phyloP scores from a whole-genome alignment of 768 basidiomycete genomes.

The Auricularia sp. region DNA sequence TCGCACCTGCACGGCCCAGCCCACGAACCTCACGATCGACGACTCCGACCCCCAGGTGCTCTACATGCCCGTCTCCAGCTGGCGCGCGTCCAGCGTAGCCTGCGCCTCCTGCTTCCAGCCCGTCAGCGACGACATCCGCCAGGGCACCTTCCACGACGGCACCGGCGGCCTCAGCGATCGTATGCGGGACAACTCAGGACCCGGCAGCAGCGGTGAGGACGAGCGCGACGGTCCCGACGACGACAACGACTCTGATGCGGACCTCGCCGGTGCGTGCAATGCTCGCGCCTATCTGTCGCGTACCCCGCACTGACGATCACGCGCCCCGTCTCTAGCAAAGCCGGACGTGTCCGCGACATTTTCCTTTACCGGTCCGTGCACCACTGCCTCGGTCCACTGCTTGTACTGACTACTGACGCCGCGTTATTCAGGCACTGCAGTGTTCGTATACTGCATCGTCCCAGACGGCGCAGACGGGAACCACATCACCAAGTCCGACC shows the following conservation, averaged over 20 bases:
- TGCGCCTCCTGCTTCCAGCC: not conserved
- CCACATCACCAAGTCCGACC: slow-evolving; percentile 22
- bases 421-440: not conserved
- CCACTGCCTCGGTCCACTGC: not conserved
- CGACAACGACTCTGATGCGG: not conserved
- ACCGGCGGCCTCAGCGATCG: not conserved
- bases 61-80: not conserved
- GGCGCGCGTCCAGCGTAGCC: not conserved
- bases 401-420: not conserved
- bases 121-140: not conserved
- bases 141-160: not conserved
- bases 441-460: not conserved
- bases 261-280: not conserved
- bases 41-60: not conserved
- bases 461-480: not conserved
- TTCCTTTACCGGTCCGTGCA: not conserved
- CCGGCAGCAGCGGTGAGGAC: no score
- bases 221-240: not conserved
- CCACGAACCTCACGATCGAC: not conserved
- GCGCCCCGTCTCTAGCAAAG: not conserved
- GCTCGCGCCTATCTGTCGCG: not conserved
- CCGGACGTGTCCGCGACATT: not conserved
- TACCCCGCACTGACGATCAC: not conserved
- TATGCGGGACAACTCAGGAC: not conserved
- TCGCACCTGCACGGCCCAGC: not conserved